A percentile compares a stretch with the other conserved stretches of the same genome.
Evolutionary conservation across 129 eudicot genomes (phyloP).

Genomic region (Escallonia rubra): DNA sequence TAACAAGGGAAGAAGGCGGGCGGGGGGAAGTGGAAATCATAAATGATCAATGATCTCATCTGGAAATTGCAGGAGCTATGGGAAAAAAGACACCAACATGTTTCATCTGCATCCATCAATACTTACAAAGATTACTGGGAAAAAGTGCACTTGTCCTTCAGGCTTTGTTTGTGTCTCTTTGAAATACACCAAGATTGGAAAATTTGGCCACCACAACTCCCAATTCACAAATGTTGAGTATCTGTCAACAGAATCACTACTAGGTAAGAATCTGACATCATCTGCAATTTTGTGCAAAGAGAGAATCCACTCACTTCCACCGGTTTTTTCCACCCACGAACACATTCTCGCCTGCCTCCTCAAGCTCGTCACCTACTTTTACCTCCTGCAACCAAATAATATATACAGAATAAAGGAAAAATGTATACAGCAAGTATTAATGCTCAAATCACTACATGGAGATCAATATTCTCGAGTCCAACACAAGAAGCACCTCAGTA

Average conservation of each 20-base stretch:
- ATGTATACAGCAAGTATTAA: too few relatives aligned
- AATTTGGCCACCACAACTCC: slow-evolving; percentile 99
- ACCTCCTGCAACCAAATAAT: slow-evolving; percentile 59
- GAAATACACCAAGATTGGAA: slow-evolving; percentile 89
- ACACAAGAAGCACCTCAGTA: too few relatives aligned
- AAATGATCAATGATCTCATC: background rate
- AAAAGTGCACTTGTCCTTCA: slow-evolving; percentile 92
- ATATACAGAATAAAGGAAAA: too few relatives aligned
- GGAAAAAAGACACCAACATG: background rate
- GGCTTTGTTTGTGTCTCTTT: slow-evolving; percentile 93
- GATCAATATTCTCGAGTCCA: too few relatives aligned
- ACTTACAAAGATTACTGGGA: slow-evolving; percentile 90
- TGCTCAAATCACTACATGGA: too few relatives aligned
- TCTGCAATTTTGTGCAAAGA: background rate
- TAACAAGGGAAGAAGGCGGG: background rate
- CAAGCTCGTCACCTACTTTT: slow-evolving; percentile 74
- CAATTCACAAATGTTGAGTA: slow-evolving; percentile 91
- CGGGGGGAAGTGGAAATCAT: background rate
- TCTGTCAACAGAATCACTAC: slow-evolving; percentile 24
- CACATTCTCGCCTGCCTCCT: slow-evolving; percentile 89
- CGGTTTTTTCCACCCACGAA: slow-evolving; percentile 98
- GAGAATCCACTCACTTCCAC: slow-evolving; percentile 79
- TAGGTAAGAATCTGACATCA: background rate
- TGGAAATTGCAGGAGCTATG: background rate
- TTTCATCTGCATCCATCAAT: background rate